Conservation (phyloP, 768 basidiomycete genomes). For the Multifurca ochricompacta region DNA sequence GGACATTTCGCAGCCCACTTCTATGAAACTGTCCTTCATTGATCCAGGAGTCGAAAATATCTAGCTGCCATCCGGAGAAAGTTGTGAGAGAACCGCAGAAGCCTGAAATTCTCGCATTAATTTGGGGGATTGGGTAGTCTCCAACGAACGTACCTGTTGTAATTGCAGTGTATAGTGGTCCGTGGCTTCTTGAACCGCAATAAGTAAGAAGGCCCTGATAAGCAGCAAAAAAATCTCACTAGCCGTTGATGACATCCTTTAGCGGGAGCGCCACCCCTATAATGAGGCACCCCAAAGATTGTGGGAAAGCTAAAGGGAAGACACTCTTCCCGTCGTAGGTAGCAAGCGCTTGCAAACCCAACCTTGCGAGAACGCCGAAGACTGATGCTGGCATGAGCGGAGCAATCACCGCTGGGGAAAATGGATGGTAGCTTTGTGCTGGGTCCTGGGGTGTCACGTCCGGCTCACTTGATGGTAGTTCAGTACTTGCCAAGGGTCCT, state of each 20-base stretch:
- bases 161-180: slow-evolving; percentile 78
- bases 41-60: slow-evolving; percentile 79
- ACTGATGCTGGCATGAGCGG: slow-evolving; percentile 77
- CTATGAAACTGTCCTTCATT: slow-evolving; percentile 51
- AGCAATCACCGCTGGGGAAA: slow-evolving; percentile 55
- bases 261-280: slow-evolving; percentile 77
- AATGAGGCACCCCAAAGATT: slow-evolving; percentile 80
- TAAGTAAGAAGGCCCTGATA: slow-evolving; percentile 4
- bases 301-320: slow-evolving; percentile 78
- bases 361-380: slow-evolving; percentile 73
- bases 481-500: slow-evolving; percentile 35
- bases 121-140: neutral
- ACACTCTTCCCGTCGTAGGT: slow-evolving; percentile 69
- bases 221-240: slow-evolving; percentile 43
- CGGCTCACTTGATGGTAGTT: slow-evolving; percentile 32
- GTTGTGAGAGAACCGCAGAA: slow-evolving; percentile 97
- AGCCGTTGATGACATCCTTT: slow-evolving; percentile 63
- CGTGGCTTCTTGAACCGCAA: slow-evolving; percentile 51
- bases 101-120: slow-evolving; percentile 36
- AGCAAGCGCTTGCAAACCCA: slow-evolving; percentile 69
- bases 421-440: slow-evolving; percentile 38
- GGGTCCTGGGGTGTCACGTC: slow-evolving; percentile 27
- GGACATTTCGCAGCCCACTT: slow-evolving; percentile 63
- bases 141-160: slow-evolving; percentile 58
- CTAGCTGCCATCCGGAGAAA: slow-evolving; percentile 92